These are phyloP conservation scores for Syzygium grande DNA, from an alignment of 345 rosid species.

Conservation along the genomic window DNA sequence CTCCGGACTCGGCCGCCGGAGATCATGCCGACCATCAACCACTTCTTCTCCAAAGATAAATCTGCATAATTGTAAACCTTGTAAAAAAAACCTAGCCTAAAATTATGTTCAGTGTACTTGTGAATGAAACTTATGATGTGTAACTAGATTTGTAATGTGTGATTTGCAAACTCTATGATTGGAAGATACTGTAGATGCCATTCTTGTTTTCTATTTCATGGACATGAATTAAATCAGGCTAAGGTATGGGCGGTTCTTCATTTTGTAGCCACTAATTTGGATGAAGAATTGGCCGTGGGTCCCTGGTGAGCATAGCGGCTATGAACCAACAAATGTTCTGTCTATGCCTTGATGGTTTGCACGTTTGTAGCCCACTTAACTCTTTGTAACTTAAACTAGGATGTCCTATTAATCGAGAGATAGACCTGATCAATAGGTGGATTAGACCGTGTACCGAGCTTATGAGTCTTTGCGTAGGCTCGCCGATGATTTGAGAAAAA, in stretches of 20 bases:
- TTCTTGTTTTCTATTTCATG: neutral
- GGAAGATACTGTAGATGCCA: neutral
- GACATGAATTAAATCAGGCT: neutral
- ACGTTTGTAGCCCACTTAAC: neutral
- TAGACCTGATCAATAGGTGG: neutral
- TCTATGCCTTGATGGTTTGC: neutral
- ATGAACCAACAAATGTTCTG: neutral
- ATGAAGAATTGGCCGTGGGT: neutral
- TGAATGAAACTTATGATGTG: neutral
- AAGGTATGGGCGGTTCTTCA: neutral
- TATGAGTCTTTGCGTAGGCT: neutral
- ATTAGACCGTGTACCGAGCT: neutral
- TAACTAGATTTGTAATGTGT: neutral
- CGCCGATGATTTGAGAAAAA: neutral
- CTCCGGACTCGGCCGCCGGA: slow-evolving; percentile 61
- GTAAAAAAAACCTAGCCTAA: neutral
- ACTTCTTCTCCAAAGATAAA: slow-evolving; percentile 46
- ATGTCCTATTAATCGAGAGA: neutral
- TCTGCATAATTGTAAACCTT: neutral
- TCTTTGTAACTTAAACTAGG: neutral
- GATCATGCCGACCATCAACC: slow-evolving; percentile 71
- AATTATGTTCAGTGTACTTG: neutral
- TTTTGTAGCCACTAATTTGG: neutral
- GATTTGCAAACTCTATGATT: neutral
- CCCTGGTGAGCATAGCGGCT: neutral